Evolutionary conservation across 495 filamentous ascomycete species (phyloP), one percentile per base, ranked within the genome.

Genomic region (Penicillium waksmanii): DNA sequence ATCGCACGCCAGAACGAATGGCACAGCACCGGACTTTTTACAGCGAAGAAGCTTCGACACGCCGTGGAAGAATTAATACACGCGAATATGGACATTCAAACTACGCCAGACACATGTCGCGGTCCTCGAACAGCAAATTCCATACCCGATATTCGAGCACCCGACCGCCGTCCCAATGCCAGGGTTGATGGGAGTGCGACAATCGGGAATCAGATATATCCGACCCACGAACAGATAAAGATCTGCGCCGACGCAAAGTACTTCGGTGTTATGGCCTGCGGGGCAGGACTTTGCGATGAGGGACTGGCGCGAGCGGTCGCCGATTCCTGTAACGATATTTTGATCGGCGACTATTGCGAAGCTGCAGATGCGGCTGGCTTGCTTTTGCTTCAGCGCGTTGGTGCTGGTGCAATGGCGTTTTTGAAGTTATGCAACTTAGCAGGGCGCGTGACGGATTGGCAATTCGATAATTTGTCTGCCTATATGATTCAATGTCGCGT

Each of bases 281-380:
- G 53, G 9, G 58, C 48, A 1, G 47, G 53, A 6, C 23, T 53
- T 18, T 53, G 46, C 10, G 55, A 66, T 21, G 63, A 66, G 18
- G 66, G 66, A 10, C 34, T 64, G 0, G 40, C 64, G 2, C 49
- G 58, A 0, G 63, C 66, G 6, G 42, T 69, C 6, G 66, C 66
- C 13, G 61, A 66, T 18, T 56, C 63, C 1, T 60, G 53, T 19
- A 69, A 66, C 17, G 58, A 69, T 27, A 53, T 69, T 10, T 34
- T 66, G 31, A 69, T 66, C 15, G 66, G 61, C 3, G 66, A 69
- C 25, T 69, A 69, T 51, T 66, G 61, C 48, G 66, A 69, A 51
- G 66, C 56, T 7, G 60, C 66, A 3, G 56, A 57, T 35, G 53
- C 42, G 6, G 44, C 55, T 33, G 53, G 34, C 0, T 46, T 66